Conservation (phyloP, 768 basidiomycete genomes). For the Trametes sanguinea region DNA sequence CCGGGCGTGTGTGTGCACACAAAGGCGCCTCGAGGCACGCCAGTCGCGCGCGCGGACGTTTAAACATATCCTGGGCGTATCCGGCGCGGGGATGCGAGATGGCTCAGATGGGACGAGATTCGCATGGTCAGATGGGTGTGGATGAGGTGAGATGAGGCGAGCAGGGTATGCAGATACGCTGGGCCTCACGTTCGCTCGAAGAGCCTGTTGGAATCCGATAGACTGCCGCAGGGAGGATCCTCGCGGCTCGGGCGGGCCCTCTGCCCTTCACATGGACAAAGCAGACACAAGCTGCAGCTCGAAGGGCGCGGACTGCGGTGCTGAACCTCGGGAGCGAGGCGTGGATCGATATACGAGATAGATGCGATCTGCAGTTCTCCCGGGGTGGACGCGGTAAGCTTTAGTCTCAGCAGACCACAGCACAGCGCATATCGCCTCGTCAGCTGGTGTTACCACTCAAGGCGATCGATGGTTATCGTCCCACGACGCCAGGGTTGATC, state of each 20-base stretch:
- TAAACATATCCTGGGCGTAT: background rate
- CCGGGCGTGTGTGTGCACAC: background rate
- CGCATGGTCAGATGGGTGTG: background rate
- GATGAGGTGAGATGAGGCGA: background rate
- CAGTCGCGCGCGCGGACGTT: too few relatives aligned
- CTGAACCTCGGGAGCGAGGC: conserved; percentile 9
- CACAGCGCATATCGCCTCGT: background rate
- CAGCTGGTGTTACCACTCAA: background rate
- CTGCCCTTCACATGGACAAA: conserved; percentile 14
- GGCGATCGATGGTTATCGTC: conserved; percentile 18
- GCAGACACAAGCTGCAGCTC: background rate
- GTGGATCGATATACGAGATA: conserved; percentile 3
- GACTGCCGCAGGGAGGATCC: conserved; percentile 1
- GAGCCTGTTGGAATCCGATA: background rate
- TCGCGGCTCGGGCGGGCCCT: background rate
- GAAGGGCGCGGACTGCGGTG: background rate
- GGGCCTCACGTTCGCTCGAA: too few relatives aligned
- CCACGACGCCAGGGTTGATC: conserved; percentile 6
- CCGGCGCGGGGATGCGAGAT: conserved; percentile 10
- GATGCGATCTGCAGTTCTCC: conserved; percentile 21
- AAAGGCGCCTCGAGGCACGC: conserved; percentile 1
- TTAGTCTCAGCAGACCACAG: conserved; percentile 22
- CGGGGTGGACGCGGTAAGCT: conserved; percentile 21
- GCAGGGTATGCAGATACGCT: background rate
- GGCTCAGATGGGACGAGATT: conserved; percentile 6